Percentiles rank a stretch among this genome's conserved stretches.
These are phyloP conservation scores for Aspergillus asperescens DNA, from an alignment of 495 filamentous ascomycete species.

Conservation along the genomic window DNA sequence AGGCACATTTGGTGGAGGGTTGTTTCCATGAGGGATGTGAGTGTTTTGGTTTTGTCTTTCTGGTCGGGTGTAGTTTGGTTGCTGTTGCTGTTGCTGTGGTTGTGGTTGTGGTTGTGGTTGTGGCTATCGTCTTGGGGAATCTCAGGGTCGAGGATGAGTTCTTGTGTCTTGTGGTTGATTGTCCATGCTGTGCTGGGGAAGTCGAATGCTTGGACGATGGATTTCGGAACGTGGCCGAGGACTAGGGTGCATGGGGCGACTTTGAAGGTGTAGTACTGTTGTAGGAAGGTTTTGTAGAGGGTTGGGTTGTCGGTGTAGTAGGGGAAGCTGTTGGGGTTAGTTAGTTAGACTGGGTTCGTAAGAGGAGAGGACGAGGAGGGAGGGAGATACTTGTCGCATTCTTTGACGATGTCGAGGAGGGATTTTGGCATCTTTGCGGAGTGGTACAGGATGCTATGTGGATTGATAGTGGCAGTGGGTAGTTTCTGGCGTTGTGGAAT, in stretches of 20 bases:
- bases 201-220: conserved; percentile 45
- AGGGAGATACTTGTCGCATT: conserved; percentile 50
- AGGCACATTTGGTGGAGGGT: not conserved
- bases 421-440: not conserved
- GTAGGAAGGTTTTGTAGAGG: conserved; percentile 31
- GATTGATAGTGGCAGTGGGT: too few relatives aligned
- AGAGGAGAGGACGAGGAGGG: not conserved
- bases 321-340: conserved; percentile 47
- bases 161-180: conserved; percentile 36
- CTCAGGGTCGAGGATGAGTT: conserved; percentile 28
- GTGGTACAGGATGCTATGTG: too few relatives aligned
- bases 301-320: conserved; percentile 39
- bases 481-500: too few relatives aligned
- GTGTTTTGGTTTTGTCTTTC: too few relatives aligned
- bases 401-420: conserved; percentile 39
- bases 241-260: conserved; percentile 32
- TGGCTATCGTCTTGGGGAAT: conserved; percentile 27
- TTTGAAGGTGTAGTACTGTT: conserved; percentile 37
- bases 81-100: too few relatives aligned
- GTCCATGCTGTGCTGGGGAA: conserved; percentile 40
- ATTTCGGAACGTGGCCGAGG: conserved; percentile 50
- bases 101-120: not conserved
- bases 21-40: not conserved
- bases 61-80: too few relatives aligned
- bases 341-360: conserved; percentile 6